Evolutionary conservation across 176 grass and related monocot species (phyloP).

Genomic region (Phyllostachys edulis): DNA sequence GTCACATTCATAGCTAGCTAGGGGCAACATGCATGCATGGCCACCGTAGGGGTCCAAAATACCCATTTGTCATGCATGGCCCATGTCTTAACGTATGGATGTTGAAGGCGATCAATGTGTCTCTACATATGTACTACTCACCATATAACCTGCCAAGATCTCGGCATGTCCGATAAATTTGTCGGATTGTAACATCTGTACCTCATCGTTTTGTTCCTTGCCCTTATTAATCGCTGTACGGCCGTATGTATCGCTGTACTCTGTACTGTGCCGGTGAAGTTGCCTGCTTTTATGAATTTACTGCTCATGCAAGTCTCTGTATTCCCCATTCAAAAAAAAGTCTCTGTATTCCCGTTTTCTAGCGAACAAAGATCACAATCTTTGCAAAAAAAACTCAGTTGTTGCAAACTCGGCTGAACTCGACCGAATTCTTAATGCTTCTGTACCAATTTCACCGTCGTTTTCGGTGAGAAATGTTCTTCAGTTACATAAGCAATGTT

Average conservation of each 20-base stretch:
- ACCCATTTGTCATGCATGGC: slow-evolving; percentile 1
- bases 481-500: neutral
- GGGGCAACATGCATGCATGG: neutral
- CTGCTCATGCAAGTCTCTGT: neutral
- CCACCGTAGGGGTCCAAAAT: slow-evolving; percentile 20
- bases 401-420: neutral
- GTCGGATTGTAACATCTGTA: neutral
- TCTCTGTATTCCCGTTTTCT: neutral
- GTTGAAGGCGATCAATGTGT: slow-evolving; percentile 21
- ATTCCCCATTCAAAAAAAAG: no score
- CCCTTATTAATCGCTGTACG: neutral
- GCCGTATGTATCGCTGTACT: neutral
- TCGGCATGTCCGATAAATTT: slow-evolving; percentile 29
- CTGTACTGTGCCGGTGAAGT: neutral
- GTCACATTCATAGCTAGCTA: neutral
- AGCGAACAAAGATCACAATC: neutral
- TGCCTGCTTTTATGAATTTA: neutral
- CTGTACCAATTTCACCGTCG: neutral
- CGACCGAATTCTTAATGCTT: neutral
- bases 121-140: neutral
- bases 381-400: neutral
- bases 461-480: neutral
- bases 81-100: slow-evolving; percentile 15
- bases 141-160: slow-evolving; percentile 5
- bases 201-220: neutral